A percentile compares a stretch with the other conserved stretches of the same genome.
Evolutionary conservation across 768 basidiomycete species (phyloP).

Genomic region (Sporobolomyces pararoseus): DNA sequence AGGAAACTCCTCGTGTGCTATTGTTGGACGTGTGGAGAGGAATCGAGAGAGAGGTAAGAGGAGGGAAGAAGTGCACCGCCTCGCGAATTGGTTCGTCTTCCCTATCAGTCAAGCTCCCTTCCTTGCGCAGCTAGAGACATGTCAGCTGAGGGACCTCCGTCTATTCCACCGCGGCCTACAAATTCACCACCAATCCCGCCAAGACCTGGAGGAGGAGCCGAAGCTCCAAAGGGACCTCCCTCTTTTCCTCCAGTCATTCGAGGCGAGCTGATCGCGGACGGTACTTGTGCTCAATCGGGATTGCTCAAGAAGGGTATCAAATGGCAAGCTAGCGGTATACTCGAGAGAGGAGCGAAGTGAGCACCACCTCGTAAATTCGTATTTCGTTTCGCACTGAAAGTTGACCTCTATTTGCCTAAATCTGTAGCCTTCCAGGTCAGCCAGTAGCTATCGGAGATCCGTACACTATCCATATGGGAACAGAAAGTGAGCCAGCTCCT

Average conservation of each 20-base stretch:
- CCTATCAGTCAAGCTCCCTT: too few relatives aligned
- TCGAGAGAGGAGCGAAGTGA: slow-evolving; percentile 26
- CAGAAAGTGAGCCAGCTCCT: slow-evolving; percentile 11
- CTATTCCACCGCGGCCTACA: neutral
- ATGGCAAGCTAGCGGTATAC: slow-evolving; percentile 27
- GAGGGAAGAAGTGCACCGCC: too few relatives aligned
- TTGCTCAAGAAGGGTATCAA: slow-evolving; percentile 23
- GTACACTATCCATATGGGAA: slow-evolving; percentile 18
- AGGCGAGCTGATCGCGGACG: slow-evolving; percentile 11
- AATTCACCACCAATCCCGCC: slow-evolving; percentile 16
- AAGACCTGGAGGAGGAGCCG: neutral
- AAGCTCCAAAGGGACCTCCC: neutral
- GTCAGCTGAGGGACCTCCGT: too few relatives aligned
- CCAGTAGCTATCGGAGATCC: slow-evolving; percentile 1
- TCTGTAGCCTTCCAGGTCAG: slow-evolving; percentile 16
- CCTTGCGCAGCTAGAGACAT: too few relatives aligned
- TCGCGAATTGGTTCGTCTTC: too few relatives aligned
- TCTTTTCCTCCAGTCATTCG: neutral
- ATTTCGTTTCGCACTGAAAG: neutral
- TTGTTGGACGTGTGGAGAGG: too few relatives aligned
- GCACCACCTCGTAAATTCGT: neutral
- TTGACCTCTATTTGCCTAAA: neutral
- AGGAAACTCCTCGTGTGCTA: too few relatives aligned
- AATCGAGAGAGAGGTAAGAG: too few relatives aligned
- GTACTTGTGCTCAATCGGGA: neutral